Evolutionary conservation across 1,139 yeast genomes (phyloP).

Genomic region (Tardiomyces blankii): DNA sequence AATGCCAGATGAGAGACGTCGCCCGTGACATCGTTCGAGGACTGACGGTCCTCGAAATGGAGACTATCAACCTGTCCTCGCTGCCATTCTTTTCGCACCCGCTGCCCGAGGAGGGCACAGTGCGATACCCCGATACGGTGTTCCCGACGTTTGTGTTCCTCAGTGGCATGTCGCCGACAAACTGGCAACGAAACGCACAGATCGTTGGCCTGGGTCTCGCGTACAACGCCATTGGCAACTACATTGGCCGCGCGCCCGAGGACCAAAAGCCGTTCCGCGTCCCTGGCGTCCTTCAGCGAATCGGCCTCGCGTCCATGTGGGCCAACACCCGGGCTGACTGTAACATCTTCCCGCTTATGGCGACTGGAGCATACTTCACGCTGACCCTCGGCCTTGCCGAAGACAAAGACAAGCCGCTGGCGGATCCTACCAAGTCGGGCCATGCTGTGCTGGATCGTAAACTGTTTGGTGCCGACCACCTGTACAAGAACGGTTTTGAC

Average conservation of each 20-base stretch:
- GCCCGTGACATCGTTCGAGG: slow-evolving; percentile 26
- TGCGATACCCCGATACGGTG: slow-evolving; percentile 28
- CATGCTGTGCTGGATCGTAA: slow-evolving; percentile 23
- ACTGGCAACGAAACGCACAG: slow-evolving; percentile 16
- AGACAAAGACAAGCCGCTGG: slow-evolving; percentile 20
- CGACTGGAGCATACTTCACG: slow-evolving; percentile 19
- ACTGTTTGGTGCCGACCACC: slow-evolving; percentile 13
- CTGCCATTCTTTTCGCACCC: slow-evolving; percentile 21
- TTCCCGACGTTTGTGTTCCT: slow-evolving; percentile 28
- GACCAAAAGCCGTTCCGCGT: slow-evolving; percentile 16
- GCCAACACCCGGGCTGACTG: neutral
- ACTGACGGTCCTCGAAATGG: slow-evolving; percentile 28
- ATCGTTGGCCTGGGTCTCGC: slow-evolving; percentile 27
- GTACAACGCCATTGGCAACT: slow-evolving; percentile 15
- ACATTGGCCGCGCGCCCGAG: slow-evolving; percentile 6
- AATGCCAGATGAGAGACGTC: slow-evolving; percentile 14
- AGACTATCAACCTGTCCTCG: slow-evolving; percentile 19
- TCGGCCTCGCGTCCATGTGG: slow-evolving; percentile 18
- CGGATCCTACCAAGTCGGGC: slow-evolving; percentile 19
- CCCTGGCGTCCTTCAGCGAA: slow-evolving; percentile 28
- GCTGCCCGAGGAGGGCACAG: slow-evolving; percentile 15
- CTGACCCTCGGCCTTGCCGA: slow-evolving; percentile 18
- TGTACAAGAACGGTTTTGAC: slow-evolving; percentile 21
- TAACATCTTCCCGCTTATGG: slow-evolving; percentile 5
- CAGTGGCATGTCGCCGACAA: slow-evolving; percentile 22